Evolutionary conservation across 2,329 filamentous ascomycete genomes (phyloP), one percentile per base, ranked within the genome.

Genomic region (Nemania diffusa): DNA sequence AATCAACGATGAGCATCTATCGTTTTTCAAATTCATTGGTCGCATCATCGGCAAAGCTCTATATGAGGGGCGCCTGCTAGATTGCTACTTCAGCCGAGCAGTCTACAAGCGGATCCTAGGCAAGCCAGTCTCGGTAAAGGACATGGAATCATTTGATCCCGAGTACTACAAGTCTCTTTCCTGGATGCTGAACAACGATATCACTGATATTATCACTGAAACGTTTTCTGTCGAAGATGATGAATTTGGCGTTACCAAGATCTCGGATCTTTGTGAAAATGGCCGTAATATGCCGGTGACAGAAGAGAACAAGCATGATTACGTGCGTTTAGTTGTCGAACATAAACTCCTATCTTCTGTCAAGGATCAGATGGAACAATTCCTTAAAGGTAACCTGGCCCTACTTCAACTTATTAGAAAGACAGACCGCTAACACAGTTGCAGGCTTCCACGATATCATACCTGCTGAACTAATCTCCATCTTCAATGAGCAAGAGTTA

Each of bases 21-120:
- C 93, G 84, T 99, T 97, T 87, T 99, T 99, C 88, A 98, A 98
- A 79, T 99, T 99, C 81, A 97, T 99, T 75, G 96, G 96, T 48
- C 92, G 96, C 57, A 94, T 99, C 80, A 99, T 99, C 73, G 97
- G 96, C 75, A 99, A 99, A 81, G 96, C 96, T 42, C 86, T 99
- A 56, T 99, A 98, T 79, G 97, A 99, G 82, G 93, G 93, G 52
- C 92, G 96, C 64, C 90, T 99, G 40, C 89, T 99, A 32, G 96
- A 99, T 80, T 99, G 96, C 80, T 97, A 98, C 85, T 99, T 99
- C 84, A 98, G 95, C 81, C 91, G 96, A 77, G 97, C 97, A 15
- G 95, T 99, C 58, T 99, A 99, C 86, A 98, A 98, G 84, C 92
- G 93, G 73, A 97, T 99, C 71, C 88, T 99, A 29, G 93, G 96